Conservation (phyloP, 805 yeast genomes). For the Yamadazyma philogaea region DNA sequence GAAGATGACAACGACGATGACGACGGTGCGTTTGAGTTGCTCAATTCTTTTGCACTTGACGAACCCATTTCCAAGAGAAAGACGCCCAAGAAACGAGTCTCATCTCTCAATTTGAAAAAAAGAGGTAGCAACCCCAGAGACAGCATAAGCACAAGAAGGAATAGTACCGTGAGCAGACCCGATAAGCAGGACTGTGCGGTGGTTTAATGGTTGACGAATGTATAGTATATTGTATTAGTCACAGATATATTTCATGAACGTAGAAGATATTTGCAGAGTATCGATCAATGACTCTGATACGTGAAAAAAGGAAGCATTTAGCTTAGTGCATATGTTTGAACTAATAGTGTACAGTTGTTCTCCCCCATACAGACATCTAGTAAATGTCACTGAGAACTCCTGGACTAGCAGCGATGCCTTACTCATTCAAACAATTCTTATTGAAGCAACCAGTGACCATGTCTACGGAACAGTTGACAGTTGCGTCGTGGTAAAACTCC, state of each 20-base stretch:
- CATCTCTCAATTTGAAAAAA: slow-evolving; percentile 5
- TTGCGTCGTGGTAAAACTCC: slow-evolving; percentile 30
- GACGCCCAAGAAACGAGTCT: slow-evolving; percentile 5
- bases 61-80: not conserved
- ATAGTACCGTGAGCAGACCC: not conserved
- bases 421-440: slow-evolving; percentile 19
- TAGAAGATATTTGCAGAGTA: too few relatives aligned
- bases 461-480: slow-evolving; percentile 28
- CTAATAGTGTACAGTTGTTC: too few relatives aligned
- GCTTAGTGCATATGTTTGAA: too few relatives aligned
- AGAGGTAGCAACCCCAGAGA: slow-evolving; percentile 1
- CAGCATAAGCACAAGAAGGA: not conserved
- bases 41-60: slow-evolving; percentile 20
- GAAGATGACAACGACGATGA: slow-evolving; percentile 23
- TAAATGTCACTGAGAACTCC: too few relatives aligned
- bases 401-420: too few relatives aligned
- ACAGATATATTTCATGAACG: not conserved
- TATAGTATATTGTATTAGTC: not conserved
- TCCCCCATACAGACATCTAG: too few relatives aligned
- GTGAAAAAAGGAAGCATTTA: too few relatives aligned
- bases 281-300: too few relatives aligned
- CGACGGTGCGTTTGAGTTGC: slow-evolving; percentile 23
- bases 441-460: slow-evolving; percentile 31
- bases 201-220: slow-evolving; percentile 1
- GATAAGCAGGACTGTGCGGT: slow-evolving; percentile 4